A percentile compares a stretch with the other conserved stretches of the same genome.
Evolutionary conservation across 2,329 filamentous ascomycete genomes (phyloP).

Genomic region (Cytospora leucostoma): DNA sequence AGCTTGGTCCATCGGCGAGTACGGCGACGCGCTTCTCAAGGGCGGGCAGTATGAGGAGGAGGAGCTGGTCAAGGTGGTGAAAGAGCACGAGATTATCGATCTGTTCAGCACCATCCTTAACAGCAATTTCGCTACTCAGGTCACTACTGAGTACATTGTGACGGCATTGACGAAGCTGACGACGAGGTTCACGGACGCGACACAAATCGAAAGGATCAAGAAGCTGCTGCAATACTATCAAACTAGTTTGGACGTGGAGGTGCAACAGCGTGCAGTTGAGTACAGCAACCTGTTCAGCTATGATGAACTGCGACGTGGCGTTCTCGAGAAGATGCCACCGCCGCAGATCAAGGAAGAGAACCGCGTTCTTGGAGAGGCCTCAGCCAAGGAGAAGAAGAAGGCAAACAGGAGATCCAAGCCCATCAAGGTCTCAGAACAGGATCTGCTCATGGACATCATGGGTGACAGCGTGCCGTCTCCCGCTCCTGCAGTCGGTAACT

Average conservation of each 20-base stretch:
- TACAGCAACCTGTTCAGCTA: slow-evolving; percentile 93
- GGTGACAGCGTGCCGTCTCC: slow-evolving; percentile 66
- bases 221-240: slow-evolving; percentile 76
- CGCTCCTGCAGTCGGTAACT: slow-evolving; percentile 55
- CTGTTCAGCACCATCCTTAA: slow-evolving; percentile 90
- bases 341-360: slow-evolving; percentile 97
- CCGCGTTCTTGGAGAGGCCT: slow-evolving; percentile 79
- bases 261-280: slow-evolving; percentile 94
- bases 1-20: slow-evolving; percentile 97
- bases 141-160: slow-evolving; percentile 92
- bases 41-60: slow-evolving; percentile 94
- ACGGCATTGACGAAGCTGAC: slow-evolving; percentile 95
- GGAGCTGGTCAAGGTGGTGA: slow-evolving; percentile 77
- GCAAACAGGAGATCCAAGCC: slow-evolving; percentile 75
- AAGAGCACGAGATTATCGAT: slow-evolving; percentile 87
- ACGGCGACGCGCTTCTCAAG: slow-evolving; percentile 83
- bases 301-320: slow-evolving; percentile 83
- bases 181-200: slow-evolving; percentile 76
- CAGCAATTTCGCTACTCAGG: slow-evolving; percentile 90
- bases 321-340: slow-evolving; percentile 96
- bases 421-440: slow-evolving; percentile 84
- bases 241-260: slow-evolving; percentile 88
- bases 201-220: slow-evolving; percentile 85
- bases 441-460: slow-evolving; percentile 91
- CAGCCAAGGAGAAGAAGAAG: slow-evolving; percentile 62